phyloP scores from a whole-genome alignment of 2,329 filamentous ascomycete species.

The Westerdykella aurantiaca region DNA sequence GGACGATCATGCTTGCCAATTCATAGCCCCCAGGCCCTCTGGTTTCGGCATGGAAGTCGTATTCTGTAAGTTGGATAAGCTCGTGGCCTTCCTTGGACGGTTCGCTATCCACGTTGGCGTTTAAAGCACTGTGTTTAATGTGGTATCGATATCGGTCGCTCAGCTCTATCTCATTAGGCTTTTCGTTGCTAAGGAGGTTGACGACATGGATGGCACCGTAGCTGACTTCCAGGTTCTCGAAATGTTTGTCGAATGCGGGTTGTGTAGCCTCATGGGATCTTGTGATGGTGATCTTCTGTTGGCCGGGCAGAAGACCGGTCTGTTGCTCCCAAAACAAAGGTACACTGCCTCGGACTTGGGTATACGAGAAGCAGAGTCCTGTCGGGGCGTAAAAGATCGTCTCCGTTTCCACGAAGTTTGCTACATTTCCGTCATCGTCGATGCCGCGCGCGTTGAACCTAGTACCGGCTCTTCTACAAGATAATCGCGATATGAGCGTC shows the following conservation, averaged over 20 bases:
- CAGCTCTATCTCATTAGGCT: slow-evolving; percentile 78
- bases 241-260: slow-evolving; percentile 92
- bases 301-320: slow-evolving; percentile 77
- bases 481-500: slow-evolving; percentile 86
- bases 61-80: slow-evolving; percentile 75
- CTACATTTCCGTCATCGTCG: slow-evolving; percentile 94
- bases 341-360: slow-evolving; percentile 85
- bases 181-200: slow-evolving; percentile 87
- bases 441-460: slow-evolving; percentile 96
- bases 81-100: slow-evolving; percentile 59
- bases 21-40: slow-evolving; percentile 82
- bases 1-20: slow-evolving; percentile 76
- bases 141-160: slow-evolving; percentile 74
- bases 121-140: slow-evolving; percentile 67
- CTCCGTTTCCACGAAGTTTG: slow-evolving; percentile 98
- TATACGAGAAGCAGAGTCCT: slow-evolving; percentile 81
- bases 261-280: slow-evolving; percentile 85
- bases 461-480: slow-evolving; percentile 84
- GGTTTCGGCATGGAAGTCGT: slow-evolving; percentile 95
- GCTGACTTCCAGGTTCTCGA: slow-evolving; percentile 74
- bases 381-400: slow-evolving; percentile 82
- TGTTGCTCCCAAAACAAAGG: slow-evolving; percentile 97
- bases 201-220: slow-evolving; percentile 92
- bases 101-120: slow-evolving; percentile 49
- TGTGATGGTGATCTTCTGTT: slow-evolving; percentile 91